phyloP scores from a whole-genome alignment of 306 rosid genomes.

The Citrullus colocynthis region DNA sequence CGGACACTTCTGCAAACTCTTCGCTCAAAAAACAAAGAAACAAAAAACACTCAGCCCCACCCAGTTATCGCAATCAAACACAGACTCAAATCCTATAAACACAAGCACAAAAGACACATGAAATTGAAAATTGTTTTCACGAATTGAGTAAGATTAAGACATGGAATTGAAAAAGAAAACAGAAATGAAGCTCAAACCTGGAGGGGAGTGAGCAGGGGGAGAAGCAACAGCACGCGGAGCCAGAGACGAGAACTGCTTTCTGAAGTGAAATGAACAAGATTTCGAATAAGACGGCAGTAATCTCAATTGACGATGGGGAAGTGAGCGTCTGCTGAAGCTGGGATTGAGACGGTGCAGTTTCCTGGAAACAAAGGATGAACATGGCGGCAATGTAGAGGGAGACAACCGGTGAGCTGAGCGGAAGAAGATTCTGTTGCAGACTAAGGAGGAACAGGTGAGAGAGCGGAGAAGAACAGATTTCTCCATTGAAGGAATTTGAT shows the following conservation, averaged over 20 bases:
- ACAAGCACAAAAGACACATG: not conserved
- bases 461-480: slow-evolving; percentile 66
- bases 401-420: slow-evolving; percentile 24
- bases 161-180: not conserved
- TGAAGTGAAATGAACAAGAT: slow-evolving; percentile 10
- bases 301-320: slow-evolving; percentile 34
- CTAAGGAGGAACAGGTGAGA: slow-evolving; percentile 35
- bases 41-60: not conserved
- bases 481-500: slow-evolving; percentile 32
- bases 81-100: not conserved
- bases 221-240: slow-evolving; percentile 55
- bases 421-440: slow-evolving; percentile 32
- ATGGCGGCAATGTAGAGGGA: not conserved
- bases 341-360: slow-evolving; percentile 9
- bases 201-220: slow-evolving; percentile 26
- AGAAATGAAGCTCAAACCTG: slow-evolving; percentile 26
- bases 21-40: slow-evolving; percentile 9
- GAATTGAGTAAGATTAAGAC: not conserved
- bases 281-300: slow-evolving; percentile 18
- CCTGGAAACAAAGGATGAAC: slow-evolving; percentile 8
- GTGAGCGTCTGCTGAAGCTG: slow-evolving; percentile 10
- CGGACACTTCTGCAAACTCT: slow-evolving; percentile 38
- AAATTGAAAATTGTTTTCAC: not conserved
- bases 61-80: not conserved
- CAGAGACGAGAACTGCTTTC: slow-evolving; percentile 40